A percentile compares a stretch with the other conserved stretches of the same genome.
These are phyloP conservation scores for Arachnopeziza araneosa DNA, from an alignment of 2,329 filamentous ascomycete species.

Conservation along the genomic window DNA sequence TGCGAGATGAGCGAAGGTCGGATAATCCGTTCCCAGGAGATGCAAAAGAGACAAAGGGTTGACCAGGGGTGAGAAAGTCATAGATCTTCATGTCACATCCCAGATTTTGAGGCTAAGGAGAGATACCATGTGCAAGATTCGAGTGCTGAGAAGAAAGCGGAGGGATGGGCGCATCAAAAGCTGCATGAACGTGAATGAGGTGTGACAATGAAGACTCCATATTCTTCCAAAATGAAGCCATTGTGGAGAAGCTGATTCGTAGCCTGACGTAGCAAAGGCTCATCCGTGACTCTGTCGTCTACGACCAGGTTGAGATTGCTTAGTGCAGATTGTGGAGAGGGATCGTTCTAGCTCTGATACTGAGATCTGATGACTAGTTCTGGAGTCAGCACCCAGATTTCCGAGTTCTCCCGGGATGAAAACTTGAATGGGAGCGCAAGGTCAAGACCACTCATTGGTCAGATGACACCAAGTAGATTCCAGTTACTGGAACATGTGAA, in stretches of 20 bases:
- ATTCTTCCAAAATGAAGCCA: neutral
- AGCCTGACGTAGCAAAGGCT: neutral
- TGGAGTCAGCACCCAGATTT: too few relatives aligned
- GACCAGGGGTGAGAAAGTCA: neutral
- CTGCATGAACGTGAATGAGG: neutral
- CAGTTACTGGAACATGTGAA: too few relatives aligned
- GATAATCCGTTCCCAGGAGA: conserved; percentile 35
- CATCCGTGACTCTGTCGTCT: neutral
- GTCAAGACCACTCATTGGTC: too few relatives aligned
- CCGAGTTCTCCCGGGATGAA: too few relatives aligned
- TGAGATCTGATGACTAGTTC: too few relatives aligned
- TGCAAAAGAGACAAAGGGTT: conserved; percentile 1
- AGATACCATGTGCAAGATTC: neutral
- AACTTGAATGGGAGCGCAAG: too few relatives aligned
- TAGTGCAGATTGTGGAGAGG: too few relatives aligned
- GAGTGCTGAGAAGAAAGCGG: neutral
- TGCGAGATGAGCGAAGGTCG: conserved; percentile 41
- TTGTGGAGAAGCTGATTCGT: neutral
- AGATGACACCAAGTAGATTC: too few relatives aligned
- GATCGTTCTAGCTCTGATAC: too few relatives aligned
- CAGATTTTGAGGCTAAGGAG: neutral
- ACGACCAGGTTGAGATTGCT: too few relatives aligned
- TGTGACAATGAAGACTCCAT: neutral
- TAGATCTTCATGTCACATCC: neutral
- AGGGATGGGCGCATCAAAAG: neutral